A percentile compares a stretch with the other conserved stretches of the same genome.
These are phyloP conservation scores for Saccharomycopsis hybrid DNA, from an alignment of 1,139 yeast species.

Conservation along the genomic window DNA sequence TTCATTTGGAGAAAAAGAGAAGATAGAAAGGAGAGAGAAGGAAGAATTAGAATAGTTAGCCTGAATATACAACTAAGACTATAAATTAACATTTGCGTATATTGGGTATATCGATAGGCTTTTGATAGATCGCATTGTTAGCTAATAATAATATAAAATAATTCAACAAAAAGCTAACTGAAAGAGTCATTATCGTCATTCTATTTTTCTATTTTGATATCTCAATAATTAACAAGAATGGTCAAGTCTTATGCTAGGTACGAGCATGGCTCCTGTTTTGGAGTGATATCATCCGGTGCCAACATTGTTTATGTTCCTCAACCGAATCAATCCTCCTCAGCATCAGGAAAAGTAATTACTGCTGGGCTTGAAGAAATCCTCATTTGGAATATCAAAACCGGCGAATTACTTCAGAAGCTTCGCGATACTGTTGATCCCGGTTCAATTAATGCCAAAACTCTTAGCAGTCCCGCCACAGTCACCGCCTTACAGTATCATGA, in stretches of 20 bases:
- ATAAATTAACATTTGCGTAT: too few relatives aligned
- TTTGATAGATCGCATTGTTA: too few relatives aligned
- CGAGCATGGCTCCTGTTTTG: constrained; percentile 77
- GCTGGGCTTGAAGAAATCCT: constrained; percentile 83
- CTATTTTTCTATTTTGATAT: too few relatives aligned
- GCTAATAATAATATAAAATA: too few relatives aligned
- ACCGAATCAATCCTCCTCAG: constrained; percentile 35
- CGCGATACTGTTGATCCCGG: constrained; percentile 60
- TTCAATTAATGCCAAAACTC: constrained; percentile 58
- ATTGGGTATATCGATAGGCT: too few relatives aligned
- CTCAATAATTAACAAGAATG: too few relatives aligned
- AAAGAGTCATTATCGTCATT: too few relatives aligned
- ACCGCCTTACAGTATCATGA: constrained; percentile 53
- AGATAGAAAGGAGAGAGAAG: too few relatives aligned
- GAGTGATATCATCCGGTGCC: constrained; percentile 74
- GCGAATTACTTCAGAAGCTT: constrained; percentile 55
- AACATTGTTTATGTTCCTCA: constrained; percentile 40
- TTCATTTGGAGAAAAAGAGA: too few relatives aligned
- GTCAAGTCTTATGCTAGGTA: constrained; percentile 91
- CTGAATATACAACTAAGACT: too few relatives aligned
- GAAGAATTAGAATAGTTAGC: too few relatives aligned
- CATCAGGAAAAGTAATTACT: constrained; percentile 63
- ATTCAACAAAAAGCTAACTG: too few relatives aligned
- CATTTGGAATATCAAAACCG: constrained; percentile 91
- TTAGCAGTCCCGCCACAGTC: constrained; percentile 57